phyloP scores from a whole-genome alignment of 2,329 filamentous ascomycete genomes.

The Aspergillus felis region DNA sequence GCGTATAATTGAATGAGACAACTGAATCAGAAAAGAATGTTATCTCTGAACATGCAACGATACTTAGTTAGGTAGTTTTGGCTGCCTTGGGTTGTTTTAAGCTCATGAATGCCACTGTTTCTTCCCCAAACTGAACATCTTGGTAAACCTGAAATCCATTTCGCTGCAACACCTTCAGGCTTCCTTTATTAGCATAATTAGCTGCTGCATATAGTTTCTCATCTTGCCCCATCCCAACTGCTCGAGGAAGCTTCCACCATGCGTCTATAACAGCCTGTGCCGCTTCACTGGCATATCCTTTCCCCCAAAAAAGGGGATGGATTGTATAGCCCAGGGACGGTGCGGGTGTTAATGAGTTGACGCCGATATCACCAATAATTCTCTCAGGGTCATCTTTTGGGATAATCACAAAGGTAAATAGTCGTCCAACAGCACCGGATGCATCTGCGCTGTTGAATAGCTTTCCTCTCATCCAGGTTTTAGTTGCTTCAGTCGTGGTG shows the following conservation, averaged over 20 bases:
- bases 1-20: too few relatives aligned
- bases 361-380: constrained; percentile 16
- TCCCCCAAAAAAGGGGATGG: constrained; percentile 23
- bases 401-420: constrained; percentile 16
- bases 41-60: too few relatives aligned
- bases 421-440: constrained; percentile 14
- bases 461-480: constrained; percentile 10
- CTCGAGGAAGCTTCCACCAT: constrained; percentile 19
- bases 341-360: constrained; percentile 15
- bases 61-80: too few relatives aligned
- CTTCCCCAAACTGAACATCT: constrained; percentile 11
- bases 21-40: too few relatives aligned
- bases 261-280: constrained; percentile 15
- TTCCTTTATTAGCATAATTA: constrained; percentile 16
- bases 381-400: constrained; percentile 9
- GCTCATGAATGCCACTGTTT: constrained; percentile 12
- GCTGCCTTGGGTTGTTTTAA: too few relatives aligned
- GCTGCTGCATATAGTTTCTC: constrained; percentile 18
- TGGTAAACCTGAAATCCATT: constrained; percentile 13
- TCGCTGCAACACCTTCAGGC: constrained; percentile 17
- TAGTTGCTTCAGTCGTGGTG: constrained; percentile 12
- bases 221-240: background rate
- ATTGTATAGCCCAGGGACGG: constrained; percentile 22
- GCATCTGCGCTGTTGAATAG: constrained; percentile 17
- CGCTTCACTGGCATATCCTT: constrained; percentile 22